These are phyloP conservation scores for Debaryomycetaceae sp. DNA, from an alignment of 1,139 yeast genomes.

Conservation along the genomic window DNA sequence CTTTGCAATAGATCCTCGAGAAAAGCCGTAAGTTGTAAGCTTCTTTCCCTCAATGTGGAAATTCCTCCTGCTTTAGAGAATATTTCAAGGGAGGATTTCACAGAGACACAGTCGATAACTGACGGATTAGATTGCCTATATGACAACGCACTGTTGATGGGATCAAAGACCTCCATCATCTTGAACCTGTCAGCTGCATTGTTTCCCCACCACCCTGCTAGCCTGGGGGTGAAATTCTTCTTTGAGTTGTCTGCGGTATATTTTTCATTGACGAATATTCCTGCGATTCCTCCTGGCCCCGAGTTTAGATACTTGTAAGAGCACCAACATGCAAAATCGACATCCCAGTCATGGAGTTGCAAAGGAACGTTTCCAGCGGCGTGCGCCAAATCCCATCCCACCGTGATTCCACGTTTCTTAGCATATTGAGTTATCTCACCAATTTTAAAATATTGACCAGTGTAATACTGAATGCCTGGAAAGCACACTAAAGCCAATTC, in stretches of 20 bases:
- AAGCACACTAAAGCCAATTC: conserved; percentile 71
- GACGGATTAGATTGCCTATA: conserved; percentile 92
- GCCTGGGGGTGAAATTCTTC: conserved; percentile 51
- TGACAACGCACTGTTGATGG: conserved; percentile 79
- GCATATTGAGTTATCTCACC: conserved; percentile 60
- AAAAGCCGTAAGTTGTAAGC: conserved; percentile 55
- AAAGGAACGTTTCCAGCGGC: conserved; percentile 86
- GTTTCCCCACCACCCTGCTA: conserved; percentile 99
- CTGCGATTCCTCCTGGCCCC: conserved; percentile 93
- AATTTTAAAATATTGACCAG: conserved; percentile 85
- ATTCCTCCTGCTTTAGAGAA: conserved; percentile 67
- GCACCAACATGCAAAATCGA: conserved; percentile 94
- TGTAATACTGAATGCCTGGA: conserved; percentile 88
- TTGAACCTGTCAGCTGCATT: conserved; percentile 64
- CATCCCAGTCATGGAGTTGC: conserved; percentile 78
- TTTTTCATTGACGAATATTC: conserved; percentile 66
- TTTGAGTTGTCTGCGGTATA: conserved; percentile 34
- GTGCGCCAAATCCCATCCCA: conserved; percentile 97
- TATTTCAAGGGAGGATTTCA: conserved; percentile 62
- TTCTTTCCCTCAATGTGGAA: conserved; percentile 49
- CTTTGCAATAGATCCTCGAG: conserved; percentile 45
- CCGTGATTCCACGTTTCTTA: conserved; percentile 45
- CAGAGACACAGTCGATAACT: conserved; percentile 74
- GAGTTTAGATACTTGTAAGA: conserved; percentile 86
- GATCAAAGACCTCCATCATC: conserved; percentile 78